Base-by-base conservation (phyloP, 768 basidiomycete species). In the Pholiota microspora region DNA sequence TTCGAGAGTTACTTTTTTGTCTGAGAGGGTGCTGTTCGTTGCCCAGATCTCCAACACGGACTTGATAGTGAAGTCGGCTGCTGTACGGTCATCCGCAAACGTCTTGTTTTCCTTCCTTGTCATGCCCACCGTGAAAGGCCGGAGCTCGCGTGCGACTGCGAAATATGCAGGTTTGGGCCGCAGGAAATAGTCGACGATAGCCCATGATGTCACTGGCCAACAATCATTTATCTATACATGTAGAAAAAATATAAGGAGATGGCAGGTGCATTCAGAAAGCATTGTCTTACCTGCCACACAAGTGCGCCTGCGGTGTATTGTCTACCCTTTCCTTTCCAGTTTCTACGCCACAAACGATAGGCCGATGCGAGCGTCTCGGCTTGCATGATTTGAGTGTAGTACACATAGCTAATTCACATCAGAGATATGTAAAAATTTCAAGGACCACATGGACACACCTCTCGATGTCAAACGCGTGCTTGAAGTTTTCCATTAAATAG, bases 341-440 rank as follows among this genome's bases (percentile, higher is more conserved):
- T 89, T 15, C 96, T 79, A 53, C 94, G 77, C 96, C 95, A 98
- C 0, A 93, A 75, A 16, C 90, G 84, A 68, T 92, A 97, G 0
- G 96, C 96, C 18, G 89, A 83, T 1, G 86, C 83, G 16, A 98
- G 77, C 2, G 89, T 85, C 70, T 98, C 95, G 3, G 94, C 90
- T 71, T 98, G 96, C 92, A 98, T 95, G 52, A 96, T 73, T 71
- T 98, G 96, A 4, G 96, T 96, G 64, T 90, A 93, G 71, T 94
- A 98, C 12, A 92, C 81, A 71, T 95, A 97, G 68, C 91, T 92
- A 36, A 34, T 27, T 24, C 12, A 21, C 8, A 42, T 32, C 23
- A 36, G 35, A 42, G 46, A 51, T 36, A 23, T 12, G 21, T n/a
- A 38, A 45, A 23, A 9, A 18, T 38, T 44, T 6, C 12, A n/a